Evolutionary conservation across 805 yeast species (phyloP), one percentile per base, ranked within the genome.

Genomic region (Spathaspora boniae): DNA sequence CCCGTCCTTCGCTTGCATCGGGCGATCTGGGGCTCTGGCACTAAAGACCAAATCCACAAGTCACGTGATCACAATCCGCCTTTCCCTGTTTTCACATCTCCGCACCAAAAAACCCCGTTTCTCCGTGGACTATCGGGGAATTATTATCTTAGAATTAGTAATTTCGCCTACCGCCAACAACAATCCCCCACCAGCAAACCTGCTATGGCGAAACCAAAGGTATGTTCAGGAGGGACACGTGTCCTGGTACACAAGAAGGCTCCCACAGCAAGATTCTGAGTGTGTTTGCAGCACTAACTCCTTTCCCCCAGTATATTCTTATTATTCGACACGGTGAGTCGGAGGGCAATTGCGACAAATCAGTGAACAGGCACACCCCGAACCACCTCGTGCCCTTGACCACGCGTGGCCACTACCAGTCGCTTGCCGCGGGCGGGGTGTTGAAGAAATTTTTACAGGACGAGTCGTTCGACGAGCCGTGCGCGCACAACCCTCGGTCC

Each of bases 301-400:
- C 27, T 29, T n/a, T 19, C n/a, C n/a, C 30, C n/a, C 37, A 77
- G 78, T 68, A 88, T 21, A 86, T 89, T 18, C 65, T 89, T 34
- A 67, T 89, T 18, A 79, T 89, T 9, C 78, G 97, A 45, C 97
- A 89, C 54, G 97, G 97, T 17, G 96, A 89, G 53, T 82, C 93
- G 4, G 94, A 86, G 51, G 94, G 96, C 6, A 89, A 89, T 60
- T 77, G 76, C 45, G 95, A 89, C 58, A 88, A 89, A 54, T 62
- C 78, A 1, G 88, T 89, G 34, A 89, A 89, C 56, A 68, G 82
- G 37, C 70, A 71, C 50, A 75, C 80, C 1, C 87, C 96, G 1
- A 89, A 89, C 56, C 97, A 89, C 60, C 65, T 73, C 47, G 82
- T 89, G 4, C 74, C 82, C 5, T 62, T 89, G 32, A 89, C 97